A percentile compares a stretch with the other conserved stretches of the same genome.
Conservation (phyloP, 2,329 filamentous ascomycete genomes). For the Claviceps capensis region DNA sequence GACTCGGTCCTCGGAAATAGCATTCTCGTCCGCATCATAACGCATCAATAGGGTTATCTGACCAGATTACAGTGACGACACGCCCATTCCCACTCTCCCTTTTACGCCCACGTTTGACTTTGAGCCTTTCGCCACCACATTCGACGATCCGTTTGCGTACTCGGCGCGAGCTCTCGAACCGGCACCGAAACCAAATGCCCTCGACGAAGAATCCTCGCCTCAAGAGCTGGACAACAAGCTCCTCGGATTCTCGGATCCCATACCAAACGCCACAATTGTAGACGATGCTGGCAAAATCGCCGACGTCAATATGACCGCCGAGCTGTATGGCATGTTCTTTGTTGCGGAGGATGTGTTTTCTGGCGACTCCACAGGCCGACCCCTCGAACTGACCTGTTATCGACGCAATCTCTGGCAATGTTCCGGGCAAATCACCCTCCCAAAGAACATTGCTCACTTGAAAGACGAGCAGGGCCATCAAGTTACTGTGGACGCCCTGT, state of each 20-base stretch:
- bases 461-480: slow-evolving; percentile 63
- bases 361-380: slow-evolving; percentile 40
- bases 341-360: slow-evolving; percentile 70
- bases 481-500: slow-evolving; percentile 62
- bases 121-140: slow-evolving; percentile 45
- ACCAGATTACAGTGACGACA: slow-evolving; percentile 16
- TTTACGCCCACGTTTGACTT: slow-evolving; percentile 49
- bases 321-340: slow-evolving; percentile 82
- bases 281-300: slow-evolving; percentile 51
- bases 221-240: slow-evolving; percentile 55
- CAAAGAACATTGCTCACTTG: slow-evolving; percentile 56
- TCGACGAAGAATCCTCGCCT: slow-evolving; percentile 34
- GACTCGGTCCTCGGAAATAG: too few species aligned
- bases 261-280: slow-evolving; percentile 45
- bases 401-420: slow-evolving; percentile 91
- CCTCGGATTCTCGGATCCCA: slow-evolving; percentile 56
- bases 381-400: slow-evolving; percentile 84
- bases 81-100: slow-evolving; percentile 25
- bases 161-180: slow-evolving; percentile 34
- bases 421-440: slow-evolving; percentile 71
- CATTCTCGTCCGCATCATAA: too few species aligned
- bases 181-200: slow-evolving; percentile 27
- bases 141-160: slow-evolving; percentile 53
- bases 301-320: slow-evolving; percentile 55
- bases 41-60: neutral